Evolutionary conservation across 2,329 filamentous ascomycete species (phyloP), one percentile per base, ranked within the genome.

Genomic region (Coniella vitis): DNA sequence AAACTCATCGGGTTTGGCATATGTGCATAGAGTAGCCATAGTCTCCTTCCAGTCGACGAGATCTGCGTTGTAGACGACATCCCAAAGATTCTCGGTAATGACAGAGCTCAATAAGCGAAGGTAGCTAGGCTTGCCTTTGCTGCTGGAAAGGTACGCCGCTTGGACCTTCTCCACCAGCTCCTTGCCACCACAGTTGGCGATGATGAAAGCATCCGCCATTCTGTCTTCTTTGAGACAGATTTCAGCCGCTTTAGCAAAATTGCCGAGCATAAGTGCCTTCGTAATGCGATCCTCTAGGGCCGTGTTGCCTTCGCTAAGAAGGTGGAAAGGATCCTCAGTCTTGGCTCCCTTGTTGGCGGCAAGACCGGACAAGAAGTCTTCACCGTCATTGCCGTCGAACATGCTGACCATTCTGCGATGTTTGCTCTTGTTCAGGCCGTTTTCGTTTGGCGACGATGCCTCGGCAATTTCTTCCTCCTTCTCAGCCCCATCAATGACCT

Each of bases 81-180:
- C 93, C 93, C 91, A 97, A 2, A 98, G 76, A 61, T 98, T 96
- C 74, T 97, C 97, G 54, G 87, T 84, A 49, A 95, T 90, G 45
- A 98, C 88, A 5, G 91, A 95, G 45, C 87, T 85, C 47, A 98
- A 76, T 8, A 98, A 76, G 38, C 94, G 85, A 49, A 97, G 74
- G 62, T 98, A 98, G 68, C 91, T 97, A 1, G 94, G 91, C 22
- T 85, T 84, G 51, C 84, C 84, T 7, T 80, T 77, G 66, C 90
- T 89, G 60, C 86, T 85, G 49, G 88, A 85, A 55, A 98, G 81
- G 64, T 98, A 98, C 12, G 90, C 83, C 53, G 86, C 78, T 67
- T 97, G 93, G 4, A 91, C 91, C 71, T 95, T 96, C 60, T 95
- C 89, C 38, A 97, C 85, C 52, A 95, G 86, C 56, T 90, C 86